Evolutionary conservation across 1,284 basidiomycete genomes (phyloP), one percentile per base, ranked within the genome.

Genomic region (Malassezia vespertilionis): DNA sequence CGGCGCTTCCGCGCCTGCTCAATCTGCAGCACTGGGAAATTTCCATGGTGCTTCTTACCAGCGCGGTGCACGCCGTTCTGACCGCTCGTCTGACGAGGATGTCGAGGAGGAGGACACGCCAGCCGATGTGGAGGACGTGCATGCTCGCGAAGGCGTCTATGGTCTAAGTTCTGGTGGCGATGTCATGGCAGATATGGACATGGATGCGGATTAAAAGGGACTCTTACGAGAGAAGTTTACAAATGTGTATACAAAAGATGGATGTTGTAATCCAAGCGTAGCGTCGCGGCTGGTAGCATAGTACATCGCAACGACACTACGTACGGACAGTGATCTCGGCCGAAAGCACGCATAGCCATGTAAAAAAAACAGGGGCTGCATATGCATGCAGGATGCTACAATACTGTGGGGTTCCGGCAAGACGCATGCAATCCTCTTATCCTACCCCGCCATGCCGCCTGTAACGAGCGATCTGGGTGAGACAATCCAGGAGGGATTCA

Each of bases 131-230:
- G 45, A 69, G 60, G 48, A 57, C 44, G 68, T 35, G 50, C 69
- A 50, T 23, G n/a, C 69, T 60, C 31, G 61, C 65, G 33, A 70
- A 63, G 12, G 69, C 64, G 18, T 65, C 47, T 39, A 73, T 66
- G 63, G 63, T 5, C 50, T 56, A 18, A 54, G 55, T 23, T 58
- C 62, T 2, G 63, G 59, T 22, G 65, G 63, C 11, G 65, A 65
- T 22, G 60, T 65, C 11, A 57, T 68, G 56, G 65, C 65, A 24
- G 56, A 68, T 36, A 66, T 68, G 63, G 65, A 68, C 47, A 68
- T 68, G 65, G 65, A 68, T 37, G 62, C 58, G 23, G 61, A 62
- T 44, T 54, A 58, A 27, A 54, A 33, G 45, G 8, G 18, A n/a
- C 24, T 23, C n/a, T n/a, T n/a, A n/a, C n/a, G n/a, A n/a, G n/a